Evolutionary conservation across 2,329 filamentous ascomycete species (phyloP).

Genomic region (Gnomoniopsis smithogilvyi): DNA sequence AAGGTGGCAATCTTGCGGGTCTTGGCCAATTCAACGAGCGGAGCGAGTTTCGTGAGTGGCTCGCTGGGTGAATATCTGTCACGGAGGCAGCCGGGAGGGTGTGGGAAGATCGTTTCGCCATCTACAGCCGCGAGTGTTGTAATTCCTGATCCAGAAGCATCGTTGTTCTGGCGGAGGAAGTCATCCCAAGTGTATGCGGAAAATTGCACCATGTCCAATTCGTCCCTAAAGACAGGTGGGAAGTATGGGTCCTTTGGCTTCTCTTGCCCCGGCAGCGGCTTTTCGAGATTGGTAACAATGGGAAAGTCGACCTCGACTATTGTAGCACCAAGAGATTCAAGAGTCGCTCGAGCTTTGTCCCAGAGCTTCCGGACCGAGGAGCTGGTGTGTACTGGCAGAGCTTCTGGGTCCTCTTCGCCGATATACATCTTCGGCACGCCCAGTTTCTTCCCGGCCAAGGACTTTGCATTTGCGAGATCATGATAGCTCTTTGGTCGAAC

Average conservation of each 20-base stretch:
- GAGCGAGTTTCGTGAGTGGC: background rate
- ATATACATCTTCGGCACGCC: conserved; percentile 51
- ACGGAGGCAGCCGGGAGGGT: conserved; percentile 18
- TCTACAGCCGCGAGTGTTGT: conserved; percentile 38
- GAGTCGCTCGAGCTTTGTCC: conserved; percentile 29
- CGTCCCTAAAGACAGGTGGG: conserved; percentile 36
- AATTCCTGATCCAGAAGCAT: conserved; percentile 27
- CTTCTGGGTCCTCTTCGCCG: conserved; percentile 29
- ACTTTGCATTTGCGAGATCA: conserved; percentile 25
- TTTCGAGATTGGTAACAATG: conserved; percentile 42
- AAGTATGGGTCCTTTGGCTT: background rate
- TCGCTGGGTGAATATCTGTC: background rate
- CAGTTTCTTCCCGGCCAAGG: conserved; percentile 41
- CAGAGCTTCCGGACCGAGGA: conserved; percentile 24
- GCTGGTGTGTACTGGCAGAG: conserved; percentile 19
- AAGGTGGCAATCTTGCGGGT: conserved; percentile 25
- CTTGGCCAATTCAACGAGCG: conserved; percentile 22
- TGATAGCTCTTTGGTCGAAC: conserved; percentile 27
- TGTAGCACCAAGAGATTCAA: conserved; percentile 39
- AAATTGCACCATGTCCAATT: conserved; percentile 42
- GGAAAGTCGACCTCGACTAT: conserved; percentile 43
- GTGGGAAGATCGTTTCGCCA: conserved; percentile 33
- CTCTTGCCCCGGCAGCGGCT: conserved; percentile 24
- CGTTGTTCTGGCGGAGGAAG: conserved; percentile 41
- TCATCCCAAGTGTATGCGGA: conserved; percentile 51